Base-by-base conservation (phyloP, 192 early-diverging fungal species). In the Entomortierella beljakovae region DNA sequence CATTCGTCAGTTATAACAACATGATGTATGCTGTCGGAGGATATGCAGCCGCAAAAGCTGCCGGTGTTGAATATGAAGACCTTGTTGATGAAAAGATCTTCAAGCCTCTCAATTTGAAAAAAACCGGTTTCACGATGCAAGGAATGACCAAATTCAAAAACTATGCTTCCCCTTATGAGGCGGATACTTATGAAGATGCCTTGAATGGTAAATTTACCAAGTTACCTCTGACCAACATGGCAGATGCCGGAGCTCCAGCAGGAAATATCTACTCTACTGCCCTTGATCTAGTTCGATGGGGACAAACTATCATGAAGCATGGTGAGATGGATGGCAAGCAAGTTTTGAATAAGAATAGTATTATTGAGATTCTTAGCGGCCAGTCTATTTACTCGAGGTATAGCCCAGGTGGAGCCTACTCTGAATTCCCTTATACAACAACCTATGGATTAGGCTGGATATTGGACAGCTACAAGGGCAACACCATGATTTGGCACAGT, bases 21-120 rank as follows among this genome's bases (percentile, higher is more conserved):
- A 57, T 64, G 29, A 33, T 23, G 15, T 65, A 52, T 38, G 7
- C 54, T 32, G 48, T 73, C 33, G 71, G 49, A 0, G 71, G 71
- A 1, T 57, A 63, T n/a, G 71, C 71, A 18, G 61, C 71, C 13
- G 61, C 61, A 43, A 73, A 65, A 22, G 71, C 59, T 0, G 71
- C 60, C 1, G 57, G 49, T 7, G 34, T 65, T 1, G 56, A 62
- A 37, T 73, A 60, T 20, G 37, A 59, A 25, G 33, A 73, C 6
- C 38, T 73, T 7, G 71, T 65, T 10, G 2, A 26, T 1, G 35
- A 9, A n/a, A 73, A 65, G 32, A 22, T 73, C 3, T 31, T 73
- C 50, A 8, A 34, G 16, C 71, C 71, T 43, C 57, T 73, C 2
- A 50, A 57, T 4, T 43, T 73, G 7, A 26, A 31, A 25, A 58